These are phyloP conservation scores for Botrytis galanthina DNA, from an alignment of 2,329 filamentous ascomycete species.

Conservation along the genomic window DNA sequence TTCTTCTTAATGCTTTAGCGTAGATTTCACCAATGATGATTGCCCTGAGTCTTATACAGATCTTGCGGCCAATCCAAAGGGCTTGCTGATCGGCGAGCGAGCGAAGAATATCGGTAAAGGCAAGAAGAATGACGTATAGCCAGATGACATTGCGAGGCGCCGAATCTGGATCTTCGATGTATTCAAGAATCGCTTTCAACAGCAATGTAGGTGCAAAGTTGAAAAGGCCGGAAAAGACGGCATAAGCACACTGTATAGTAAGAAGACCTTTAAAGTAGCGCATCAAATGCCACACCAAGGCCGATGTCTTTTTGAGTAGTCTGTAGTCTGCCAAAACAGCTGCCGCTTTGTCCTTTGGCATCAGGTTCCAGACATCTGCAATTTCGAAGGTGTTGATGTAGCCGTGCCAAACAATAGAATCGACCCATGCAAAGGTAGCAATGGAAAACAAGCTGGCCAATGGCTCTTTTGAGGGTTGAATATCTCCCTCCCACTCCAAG, in stretches of 20 bases:
- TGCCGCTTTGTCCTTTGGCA: slow-evolving; percentile 83
- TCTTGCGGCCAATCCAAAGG: slow-evolving; percentile 89
- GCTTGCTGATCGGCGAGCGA: slow-evolving; percentile 75
- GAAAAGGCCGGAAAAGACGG: slow-evolving; percentile 74
- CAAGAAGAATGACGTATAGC: slow-evolving; percentile 91
- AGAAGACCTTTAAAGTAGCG: slow-evolving; percentile 79
- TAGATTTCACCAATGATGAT: slow-evolving; percentile 98
- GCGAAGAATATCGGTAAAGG: slow-evolving; percentile 76
- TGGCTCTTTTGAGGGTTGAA: slow-evolving; percentile 84
- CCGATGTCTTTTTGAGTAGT: slow-evolving; percentile 76
- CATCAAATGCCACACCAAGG: slow-evolving; percentile 75
- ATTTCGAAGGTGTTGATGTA: slow-evolving; percentile 84
- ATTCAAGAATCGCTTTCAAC: slow-evolving; percentile 86
- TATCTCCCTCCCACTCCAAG: slow-evolving; percentile 82
- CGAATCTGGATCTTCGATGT: slow-evolving; percentile 77
- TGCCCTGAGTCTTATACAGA: slow-evolving; percentile 88
- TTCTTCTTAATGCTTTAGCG: slow-evolving; percentile 87
- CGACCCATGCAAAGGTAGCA: slow-evolving; percentile 86
- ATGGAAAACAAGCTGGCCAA: slow-evolving; percentile 85
- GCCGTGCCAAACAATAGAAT: slow-evolving; percentile 82
- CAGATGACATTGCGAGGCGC: slow-evolving; percentile 86
- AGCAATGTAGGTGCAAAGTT: slow-evolving; percentile 90
- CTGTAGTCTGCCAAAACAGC: slow-evolving; percentile 78
- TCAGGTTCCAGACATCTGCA: slow-evolving; percentile 85
- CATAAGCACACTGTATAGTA: slow-evolving; percentile 75